Conservation (phyloP, 495 filamentous ascomycete species). For the Mycothermus thermophilus region DNA sequence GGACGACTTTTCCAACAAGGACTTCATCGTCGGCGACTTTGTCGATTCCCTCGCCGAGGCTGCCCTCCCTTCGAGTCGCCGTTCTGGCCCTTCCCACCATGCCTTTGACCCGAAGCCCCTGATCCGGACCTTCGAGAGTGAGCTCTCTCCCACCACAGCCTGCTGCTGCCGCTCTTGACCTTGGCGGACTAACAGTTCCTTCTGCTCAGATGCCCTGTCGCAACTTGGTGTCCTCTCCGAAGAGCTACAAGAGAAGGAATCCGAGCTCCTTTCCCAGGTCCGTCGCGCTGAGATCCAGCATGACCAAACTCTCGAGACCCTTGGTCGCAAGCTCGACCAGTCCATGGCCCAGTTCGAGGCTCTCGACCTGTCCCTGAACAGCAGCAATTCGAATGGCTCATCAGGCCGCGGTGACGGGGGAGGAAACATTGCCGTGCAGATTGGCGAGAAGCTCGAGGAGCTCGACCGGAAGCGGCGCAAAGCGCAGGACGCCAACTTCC, state of each 20-base stretch:
- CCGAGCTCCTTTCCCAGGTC: conserved; percentile 77
- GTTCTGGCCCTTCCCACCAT: conserved; percentile 52
- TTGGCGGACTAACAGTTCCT: background rate
- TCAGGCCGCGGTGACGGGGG: conserved; percentile 47
- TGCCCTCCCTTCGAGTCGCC: conserved; percentile 58
- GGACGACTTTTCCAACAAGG: conserved; percentile 77
- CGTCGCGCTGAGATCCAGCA: conserved; percentile 86
- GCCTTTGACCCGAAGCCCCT: conserved; percentile 95
- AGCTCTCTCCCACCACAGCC: background rate
- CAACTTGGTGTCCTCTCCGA: conserved; percentile 71
- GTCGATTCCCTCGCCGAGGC: conserved; percentile 83
- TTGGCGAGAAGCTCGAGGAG: conserved; percentile 84
- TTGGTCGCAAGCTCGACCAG: conserved; percentile 78
- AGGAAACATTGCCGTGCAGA: conserved; percentile 81
- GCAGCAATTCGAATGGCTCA: conserved; percentile 21
- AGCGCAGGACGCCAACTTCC: conserved; percentile 82
- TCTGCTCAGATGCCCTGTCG: conserved; percentile 45
- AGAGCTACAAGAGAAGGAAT: conserved; percentile 72
- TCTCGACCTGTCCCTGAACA: conserved; percentile 66
- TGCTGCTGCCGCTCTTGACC: conserved; percentile 8
- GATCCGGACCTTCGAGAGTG: conserved; percentile 88
- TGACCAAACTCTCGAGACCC: conserved; percentile 68
- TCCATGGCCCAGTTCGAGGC: conserved; percentile 82
- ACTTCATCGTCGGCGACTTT: conserved; percentile 97
- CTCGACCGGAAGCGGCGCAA: conserved; percentile 81